phyloP scores from a whole-genome alignment of 495 filamentous ascomycete species.

The Chaetomidium leptoderma region DNA sequence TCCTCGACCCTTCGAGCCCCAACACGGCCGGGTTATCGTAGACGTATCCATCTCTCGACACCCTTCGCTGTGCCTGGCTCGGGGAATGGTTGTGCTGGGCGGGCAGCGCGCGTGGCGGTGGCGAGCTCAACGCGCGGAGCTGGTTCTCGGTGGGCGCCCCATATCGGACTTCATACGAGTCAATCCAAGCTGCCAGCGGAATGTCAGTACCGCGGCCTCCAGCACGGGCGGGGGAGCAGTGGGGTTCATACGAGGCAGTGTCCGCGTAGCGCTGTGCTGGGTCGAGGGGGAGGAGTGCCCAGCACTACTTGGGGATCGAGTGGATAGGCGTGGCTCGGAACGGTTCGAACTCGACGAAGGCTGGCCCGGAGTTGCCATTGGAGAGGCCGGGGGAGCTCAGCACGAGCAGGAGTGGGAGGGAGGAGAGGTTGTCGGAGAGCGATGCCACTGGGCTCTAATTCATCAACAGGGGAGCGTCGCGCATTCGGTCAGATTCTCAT shows the following conservation, averaged over 20 bases:
- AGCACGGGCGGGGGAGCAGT: too few species aligned
- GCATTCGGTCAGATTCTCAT: too few species aligned
- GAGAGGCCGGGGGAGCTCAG: neutral
- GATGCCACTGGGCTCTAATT: neutral
- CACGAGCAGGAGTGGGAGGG: neutral
- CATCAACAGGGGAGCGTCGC: neutral
- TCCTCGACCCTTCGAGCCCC: constrained; percentile 26
- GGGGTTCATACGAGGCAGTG: constrained; percentile 40
- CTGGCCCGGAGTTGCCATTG: constrained; percentile 22
- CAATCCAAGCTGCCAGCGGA: constrained; percentile 48
- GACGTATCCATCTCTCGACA: constrained; percentile 53
- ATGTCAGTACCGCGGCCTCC: constrained; percentile 17
- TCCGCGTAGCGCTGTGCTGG: constrained; percentile 24
- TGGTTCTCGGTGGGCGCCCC: constrained; percentile 36
- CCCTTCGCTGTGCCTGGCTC: constrained; percentile 39
- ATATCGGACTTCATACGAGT: constrained; percentile 44
- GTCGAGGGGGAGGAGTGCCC: constrained; percentile 7
- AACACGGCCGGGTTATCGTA: constrained; percentile 35
- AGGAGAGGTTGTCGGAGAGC: neutral
- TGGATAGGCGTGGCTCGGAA: constrained; percentile 24
- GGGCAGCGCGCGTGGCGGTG: constrained; percentile 50
- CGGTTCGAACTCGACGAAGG: constrained; percentile 27
- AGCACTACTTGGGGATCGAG: constrained; percentile 17
- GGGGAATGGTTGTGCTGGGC: constrained; percentile 60
- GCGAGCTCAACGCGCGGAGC: constrained; percentile 23